Conservation (phyloP, 768 basidiomycete genomes). For the Pisolithus orientalis region DNA sequence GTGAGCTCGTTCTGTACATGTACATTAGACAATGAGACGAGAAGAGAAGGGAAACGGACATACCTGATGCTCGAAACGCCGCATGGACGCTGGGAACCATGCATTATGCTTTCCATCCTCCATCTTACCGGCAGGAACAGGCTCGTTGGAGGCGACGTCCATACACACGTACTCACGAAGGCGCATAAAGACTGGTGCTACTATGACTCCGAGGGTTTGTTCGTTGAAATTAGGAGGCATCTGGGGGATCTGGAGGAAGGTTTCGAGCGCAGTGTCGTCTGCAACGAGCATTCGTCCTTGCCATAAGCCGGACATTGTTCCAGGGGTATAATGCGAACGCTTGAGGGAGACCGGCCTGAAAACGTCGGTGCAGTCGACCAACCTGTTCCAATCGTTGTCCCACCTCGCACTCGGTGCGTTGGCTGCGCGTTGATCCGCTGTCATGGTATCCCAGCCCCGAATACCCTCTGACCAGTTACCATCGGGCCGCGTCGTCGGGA, state of each 20-base stretch:
- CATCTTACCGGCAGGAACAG: slow-evolving; percentile 19
- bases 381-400: slow-evolving; percentile 56
- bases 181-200: slow-evolving; percentile 52
- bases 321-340: slow-evolving; percentile 40
- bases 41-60: slow-evolving; percentile 5
- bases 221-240: slow-evolving; percentile 30
- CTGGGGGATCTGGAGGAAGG: slow-evolving; percentile 15
- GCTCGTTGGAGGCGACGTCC: slow-evolving; percentile 31
- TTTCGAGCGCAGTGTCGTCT: slow-evolving; percentile 11
- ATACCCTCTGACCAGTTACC: slow-evolving; percentile 21
- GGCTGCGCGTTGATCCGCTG: slow-evolving; percentile 17
- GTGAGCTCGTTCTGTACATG: not conserved
- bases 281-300: slow-evolving; percentile 52
- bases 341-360: slow-evolving; percentile 22
- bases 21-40: no score
- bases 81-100: slow-evolving; percentile 30
- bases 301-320: slow-evolving; percentile 52
- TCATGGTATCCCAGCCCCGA: slow-evolving; percentile 13
- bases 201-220: slow-evolving; percentile 28
- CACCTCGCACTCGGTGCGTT: slow-evolving; percentile 37
- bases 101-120: slow-evolving; percentile 37
- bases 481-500: not conserved
- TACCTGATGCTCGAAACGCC: slow-evolving; percentile 17
- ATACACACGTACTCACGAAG: slow-evolving; percentile 49
- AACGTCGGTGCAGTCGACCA: slow-evolving; percentile 40